A percentile compares a stretch with the other conserved stretches of the same genome.
Conservation (phyloP, 192 early-diverging fungal species). For the Backusella mclennaniae region DNA sequence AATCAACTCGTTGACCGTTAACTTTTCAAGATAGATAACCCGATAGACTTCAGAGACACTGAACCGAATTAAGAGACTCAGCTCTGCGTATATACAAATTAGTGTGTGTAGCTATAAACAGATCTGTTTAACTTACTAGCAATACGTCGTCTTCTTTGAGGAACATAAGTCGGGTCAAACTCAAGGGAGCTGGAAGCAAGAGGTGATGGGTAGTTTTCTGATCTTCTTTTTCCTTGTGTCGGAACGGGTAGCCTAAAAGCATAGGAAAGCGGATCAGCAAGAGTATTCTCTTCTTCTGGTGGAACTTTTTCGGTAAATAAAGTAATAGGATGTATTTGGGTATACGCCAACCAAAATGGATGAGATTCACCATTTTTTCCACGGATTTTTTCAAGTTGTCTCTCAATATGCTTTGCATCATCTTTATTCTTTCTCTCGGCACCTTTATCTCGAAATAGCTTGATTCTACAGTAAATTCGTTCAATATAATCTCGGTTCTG, state of each 20-base stretch:
- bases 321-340: constrained; percentile 28
- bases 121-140: constrained; percentile 29
- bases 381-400: constrained; percentile 60
- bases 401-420: constrained; percentile 70
- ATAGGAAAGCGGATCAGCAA: not conserved
- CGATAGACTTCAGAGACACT: constrained; percentile 51
- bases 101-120: not conserved
- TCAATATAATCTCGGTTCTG: constrained; percentile 37
- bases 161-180: constrained; percentile 66
- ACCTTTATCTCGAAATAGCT: constrained; percentile 77
- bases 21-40: constrained; percentile 62
- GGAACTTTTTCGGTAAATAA: constrained; percentile 27
- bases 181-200: constrained; percentile 35
- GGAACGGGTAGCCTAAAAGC: not conserved
- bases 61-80: constrained; percentile 60
- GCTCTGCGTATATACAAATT: constrained; percentile 15
- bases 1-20: constrained; percentile 52
- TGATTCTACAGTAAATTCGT: constrained; percentile 58
- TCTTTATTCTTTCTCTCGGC: constrained; percentile 80
- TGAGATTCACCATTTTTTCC: constrained; percentile 50
- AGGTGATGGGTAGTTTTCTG: not conserved
- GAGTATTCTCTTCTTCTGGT: not conserved
- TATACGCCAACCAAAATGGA: constrained; percentile 22
- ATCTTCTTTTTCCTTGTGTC: not conserved
- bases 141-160: constrained; percentile 36